Evolutionary conservation across 2,329 filamentous ascomycete species (phyloP), one percentile per base, ranked within the genome.

Genomic region (Pseudophaeomoniella oleicola): DNA sequence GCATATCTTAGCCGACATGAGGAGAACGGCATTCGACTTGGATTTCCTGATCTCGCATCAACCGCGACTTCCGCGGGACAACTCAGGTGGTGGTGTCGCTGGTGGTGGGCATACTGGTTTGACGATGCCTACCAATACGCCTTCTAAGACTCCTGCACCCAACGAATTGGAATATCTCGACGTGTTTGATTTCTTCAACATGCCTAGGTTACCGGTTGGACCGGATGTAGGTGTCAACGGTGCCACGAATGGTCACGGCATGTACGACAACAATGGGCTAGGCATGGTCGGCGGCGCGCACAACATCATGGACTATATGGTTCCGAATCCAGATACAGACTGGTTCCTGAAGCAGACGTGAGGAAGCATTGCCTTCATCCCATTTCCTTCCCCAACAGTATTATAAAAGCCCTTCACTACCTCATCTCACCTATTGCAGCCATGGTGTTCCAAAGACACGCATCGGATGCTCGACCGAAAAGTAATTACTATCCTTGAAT

Each of bases 161-260:
- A 84, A 90, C 46, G 85, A 93, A 50, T 64, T 94, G 3, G 87
- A 93, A 53, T 93, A 92, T 52, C 64, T 94, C 2, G 86, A 94
- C 48, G 82, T 94, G 0, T 94, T 94, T 53, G 84, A 90, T 48
- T 94, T 92, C 53, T 94, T 94, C 66, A 94, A 94, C 52, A 76
- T 92, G 38, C 87, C 87, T 1, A 67, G 85, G 13, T 62, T 94
- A 16, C 71, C 71, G 0, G 57, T 61, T 14, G 39, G 51, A 3
- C 50, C 57, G 4, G 44, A 45, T 29, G 5, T 11, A 14, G 17
- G 19, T 33, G 37, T 39, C 12, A 19, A 41, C 16, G 39, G 42
- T 6, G 38, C 39, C 16, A 39, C 22, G 9, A 30, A 30, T 30
- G 37, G 32, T 12, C 11, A 17, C 6, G 11, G 14, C 9, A 17